Percentiles rank a stretch among this genome's conserved stretches.
phyloP scores from a whole-genome alignment of 2,329 filamentous ascomycete species.

The Penicillium sp. region DNA sequence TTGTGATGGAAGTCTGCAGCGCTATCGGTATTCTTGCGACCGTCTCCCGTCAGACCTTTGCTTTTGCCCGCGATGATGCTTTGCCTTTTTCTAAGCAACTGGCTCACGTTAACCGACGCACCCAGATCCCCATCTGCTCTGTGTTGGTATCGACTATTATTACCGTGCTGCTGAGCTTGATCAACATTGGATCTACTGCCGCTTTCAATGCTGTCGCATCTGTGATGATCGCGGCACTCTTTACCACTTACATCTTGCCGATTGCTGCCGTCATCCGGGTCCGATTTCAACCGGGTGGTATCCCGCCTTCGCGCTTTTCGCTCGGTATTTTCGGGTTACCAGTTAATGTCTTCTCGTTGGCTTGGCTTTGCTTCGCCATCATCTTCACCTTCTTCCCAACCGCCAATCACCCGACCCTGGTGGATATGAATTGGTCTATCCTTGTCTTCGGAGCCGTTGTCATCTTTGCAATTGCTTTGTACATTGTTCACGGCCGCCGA shows the following conservation, averaged over 20 bases:
- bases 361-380: slow-evolving; percentile 26
- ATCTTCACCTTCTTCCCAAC: slow-evolving; percentile 33
- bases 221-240: slow-evolving; percentile 49
- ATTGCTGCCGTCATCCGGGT: slow-evolving; percentile 22
- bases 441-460: slow-evolving; percentile 22
- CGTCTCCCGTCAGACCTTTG: slow-evolving; percentile 38
- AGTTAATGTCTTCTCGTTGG: slow-evolving; percentile 27
- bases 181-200: slow-evolving; percentile 51
- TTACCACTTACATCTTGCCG: slow-evolving; percentile 52
- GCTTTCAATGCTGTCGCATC: slow-evolving; percentile 56
- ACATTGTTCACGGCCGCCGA: slow-evolving; percentile 18
- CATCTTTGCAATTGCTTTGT: slow-evolving; percentile 21
- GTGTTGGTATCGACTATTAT: slow-evolving; percentile 33
- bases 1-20: slow-evolving; percentile 37
- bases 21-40: slow-evolving; percentile 32
- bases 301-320: slow-evolving; percentile 22
- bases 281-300: slow-evolving; percentile 17
- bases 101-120: slow-evolving; percentile 31
- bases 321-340: slow-evolving; percentile 26
- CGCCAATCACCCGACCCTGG: slow-evolving; percentile 15
- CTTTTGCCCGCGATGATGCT: slow-evolving; percentile 44
- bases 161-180: slow-evolving; percentile 42
- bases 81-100: slow-evolving; percentile 31
- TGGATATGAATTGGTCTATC: slow-evolving; percentile 27
- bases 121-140: slow-evolving; percentile 43